These are phyloP conservation scores for Plasmodium berghei DNA, from an alignment of 169 alveolate species.

Conservation along the genomic window DNA sequence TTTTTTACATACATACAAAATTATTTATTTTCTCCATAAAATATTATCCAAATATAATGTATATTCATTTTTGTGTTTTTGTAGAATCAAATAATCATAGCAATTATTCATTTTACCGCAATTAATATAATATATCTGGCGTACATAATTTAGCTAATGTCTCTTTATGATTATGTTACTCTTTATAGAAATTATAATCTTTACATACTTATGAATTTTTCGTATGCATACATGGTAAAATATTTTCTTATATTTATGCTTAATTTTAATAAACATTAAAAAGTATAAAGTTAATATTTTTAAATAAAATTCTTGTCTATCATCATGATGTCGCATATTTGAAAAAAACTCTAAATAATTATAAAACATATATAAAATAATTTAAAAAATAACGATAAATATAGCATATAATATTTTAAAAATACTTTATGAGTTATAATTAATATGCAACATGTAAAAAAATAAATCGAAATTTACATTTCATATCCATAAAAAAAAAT, in stretches of 20 bases:
- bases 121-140: too few species aligned
- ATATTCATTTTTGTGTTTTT: slow-evolving; percentile 1
- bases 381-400: slow-evolving; percentile 8
- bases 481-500: not conserved
- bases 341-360: not conserved
- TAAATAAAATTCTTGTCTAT: slow-evolving; percentile 46
- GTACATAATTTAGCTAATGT: slow-evolving; percentile 10
- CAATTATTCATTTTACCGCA: not conserved
- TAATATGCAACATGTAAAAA: not conserved
- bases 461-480: not conserved
- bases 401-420: not conserved
- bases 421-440: not conserved
- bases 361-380: not conserved
- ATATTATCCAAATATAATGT: not conserved
- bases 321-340: slow-evolving; percentile 24
- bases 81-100: slow-evolving; percentile 8
- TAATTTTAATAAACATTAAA: not conserved
- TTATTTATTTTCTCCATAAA: not conserved
- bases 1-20: not conserved
- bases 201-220: slow-evolving; percentile 3
- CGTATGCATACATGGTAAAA: not conserved
- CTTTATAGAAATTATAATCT: slow-evolving; percentile 1
- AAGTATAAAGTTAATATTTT: not conserved
- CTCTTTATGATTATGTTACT: slow-evolving; percentile 27
- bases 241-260: not conserved